A percentile compares a stretch with the other conserved stretches of the same genome.
Conservation (phyloP, 2,329 filamentous ascomycete genomes). For the Paecilomyces variotii region DNA sequence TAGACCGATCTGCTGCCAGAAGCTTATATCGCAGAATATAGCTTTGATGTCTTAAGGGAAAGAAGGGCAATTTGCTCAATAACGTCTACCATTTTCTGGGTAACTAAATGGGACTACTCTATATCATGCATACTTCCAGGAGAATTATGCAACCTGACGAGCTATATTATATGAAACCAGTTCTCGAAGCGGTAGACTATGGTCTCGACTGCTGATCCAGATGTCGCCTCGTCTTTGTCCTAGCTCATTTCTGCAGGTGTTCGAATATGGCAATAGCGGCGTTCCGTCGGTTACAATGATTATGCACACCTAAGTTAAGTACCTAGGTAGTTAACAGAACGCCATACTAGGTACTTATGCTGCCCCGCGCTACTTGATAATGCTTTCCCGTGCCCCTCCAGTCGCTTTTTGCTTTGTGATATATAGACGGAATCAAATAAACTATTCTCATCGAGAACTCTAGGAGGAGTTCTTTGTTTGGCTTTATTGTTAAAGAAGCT, state of each 20-base stretch:
- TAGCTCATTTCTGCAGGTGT: background rate
- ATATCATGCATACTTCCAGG: background rate
- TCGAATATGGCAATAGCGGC: background rate
- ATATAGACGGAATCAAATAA: no score
- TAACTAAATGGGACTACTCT: no score
- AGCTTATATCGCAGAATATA: background rate
- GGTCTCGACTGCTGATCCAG: background rate
- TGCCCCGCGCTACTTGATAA: no score
- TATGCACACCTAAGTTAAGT: no score
- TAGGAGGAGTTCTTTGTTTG: no score
- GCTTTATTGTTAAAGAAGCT: no score
- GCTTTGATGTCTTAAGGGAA: background rate
- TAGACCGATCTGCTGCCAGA: background rate
- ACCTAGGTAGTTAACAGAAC: background rate
- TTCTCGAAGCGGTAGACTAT: background rate
- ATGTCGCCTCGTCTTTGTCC: background rate
- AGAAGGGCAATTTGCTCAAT: background rate
- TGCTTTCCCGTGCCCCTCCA: no score
- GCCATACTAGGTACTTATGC: background rate
- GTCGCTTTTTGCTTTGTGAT: no score
- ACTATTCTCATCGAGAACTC: no score
- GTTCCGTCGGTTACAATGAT: background rate
- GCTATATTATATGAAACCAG: background rate
- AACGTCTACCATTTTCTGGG: no score
- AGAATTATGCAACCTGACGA: background rate